phyloP scores from a whole-genome alignment of 2,329 filamentous ascomycete species.

The Sporothrix globosa region DNA sequence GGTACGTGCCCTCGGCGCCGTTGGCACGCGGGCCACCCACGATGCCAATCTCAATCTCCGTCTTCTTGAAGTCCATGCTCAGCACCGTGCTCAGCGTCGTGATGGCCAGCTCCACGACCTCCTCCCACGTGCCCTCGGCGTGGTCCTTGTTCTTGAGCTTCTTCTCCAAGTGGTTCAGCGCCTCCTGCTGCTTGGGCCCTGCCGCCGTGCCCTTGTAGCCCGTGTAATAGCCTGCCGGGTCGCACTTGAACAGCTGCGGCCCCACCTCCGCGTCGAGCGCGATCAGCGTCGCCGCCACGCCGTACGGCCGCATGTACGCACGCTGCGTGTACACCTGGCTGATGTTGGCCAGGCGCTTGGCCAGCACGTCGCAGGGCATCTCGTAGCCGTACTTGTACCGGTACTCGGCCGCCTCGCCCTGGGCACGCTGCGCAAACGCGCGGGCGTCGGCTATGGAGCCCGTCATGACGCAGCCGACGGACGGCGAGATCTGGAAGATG shows the following conservation, averaged over 20 bases:
- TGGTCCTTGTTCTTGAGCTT: conserved; percentile 99
- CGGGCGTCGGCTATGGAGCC: conserved; percentile 97
- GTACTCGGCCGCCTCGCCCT: conserved; percentile 96
- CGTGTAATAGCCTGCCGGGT: conserved; percentile 96
- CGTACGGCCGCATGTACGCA: conserved; percentile 97
- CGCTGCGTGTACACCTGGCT: conserved; percentile 98
- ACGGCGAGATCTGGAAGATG: conserved; percentile 95
- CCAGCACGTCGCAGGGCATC: conserved; percentile 96
- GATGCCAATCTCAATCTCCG: conserved; percentile 96
- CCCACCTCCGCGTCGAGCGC: conserved; percentile 90
- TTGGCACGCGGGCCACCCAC: conserved; percentile 84
- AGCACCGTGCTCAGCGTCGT: conserved; percentile 92
- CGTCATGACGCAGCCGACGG: conserved; percentile 97
- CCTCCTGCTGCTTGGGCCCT: conserved; percentile 97
- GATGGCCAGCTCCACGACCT: conserved; percentile 96
- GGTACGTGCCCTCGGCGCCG: conserved; percentile 78
- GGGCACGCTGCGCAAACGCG: conserved; percentile 87
- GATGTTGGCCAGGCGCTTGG: conserved; percentile 97
- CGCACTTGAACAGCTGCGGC: conserved; percentile 96
- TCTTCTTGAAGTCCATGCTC: conserved; percentile 99
- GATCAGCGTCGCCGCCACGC: conserved; percentile 92
- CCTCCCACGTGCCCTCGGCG: conserved; percentile 91
- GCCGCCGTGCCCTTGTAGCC: conserved; percentile 98
- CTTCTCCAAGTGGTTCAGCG: conserved; percentile 97
- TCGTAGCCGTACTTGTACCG: conserved; percentile 99